These are phyloP conservation scores for Suhomyces anneliseae DNA, from an alignment of 1,139 yeast genomes.

Conservation along the genomic window DNA sequence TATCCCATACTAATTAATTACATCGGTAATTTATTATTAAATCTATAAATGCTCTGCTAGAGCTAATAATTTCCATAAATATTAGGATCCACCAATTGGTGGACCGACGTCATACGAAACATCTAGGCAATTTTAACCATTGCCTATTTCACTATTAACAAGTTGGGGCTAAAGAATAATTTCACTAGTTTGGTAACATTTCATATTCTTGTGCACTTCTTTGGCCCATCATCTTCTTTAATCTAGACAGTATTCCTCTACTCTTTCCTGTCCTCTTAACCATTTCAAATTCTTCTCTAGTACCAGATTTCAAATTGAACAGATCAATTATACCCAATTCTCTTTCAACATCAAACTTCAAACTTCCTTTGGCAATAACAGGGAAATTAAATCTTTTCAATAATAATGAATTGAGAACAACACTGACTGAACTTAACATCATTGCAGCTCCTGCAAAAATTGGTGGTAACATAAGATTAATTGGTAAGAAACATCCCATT, in stretches of 20 bases:
- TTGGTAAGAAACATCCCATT: constrained; percentile 85
- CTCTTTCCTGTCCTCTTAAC: constrained; percentile 21
- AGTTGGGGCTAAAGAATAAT: background rate
- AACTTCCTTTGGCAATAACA: constrained; percentile 13
- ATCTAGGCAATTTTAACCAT: background rate
- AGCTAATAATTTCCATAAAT: background rate
- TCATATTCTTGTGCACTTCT: constrained; percentile 7
- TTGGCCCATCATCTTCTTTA: constrained; percentile 1
- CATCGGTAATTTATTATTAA: background rate
- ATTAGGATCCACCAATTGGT: background rate
- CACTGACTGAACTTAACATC: constrained; percentile 92
- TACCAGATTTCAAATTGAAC: constrained; percentile 34
- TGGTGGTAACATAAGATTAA: constrained; percentile 78
- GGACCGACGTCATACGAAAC: background rate
- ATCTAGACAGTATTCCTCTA: constrained; percentile 1
- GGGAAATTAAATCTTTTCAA: constrained; percentile 65
- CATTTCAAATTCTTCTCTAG: constrained; percentile 30
- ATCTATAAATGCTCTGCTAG: background rate
- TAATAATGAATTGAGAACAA: constrained; percentile 74
- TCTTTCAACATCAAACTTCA: constrained; percentile 25
- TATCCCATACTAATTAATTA: too few relatives aligned
- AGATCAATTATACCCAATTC: constrained; percentile 15
- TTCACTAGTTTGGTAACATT: constrained; percentile 6
- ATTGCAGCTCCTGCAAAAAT: constrained; percentile 90
- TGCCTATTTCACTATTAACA: background rate